Evolutionary conservation across 768 basidiomycete genomes (phyloP), one percentile per base, ranked within the genome.

Genomic region (Auricularia auricula-judae): DNA sequence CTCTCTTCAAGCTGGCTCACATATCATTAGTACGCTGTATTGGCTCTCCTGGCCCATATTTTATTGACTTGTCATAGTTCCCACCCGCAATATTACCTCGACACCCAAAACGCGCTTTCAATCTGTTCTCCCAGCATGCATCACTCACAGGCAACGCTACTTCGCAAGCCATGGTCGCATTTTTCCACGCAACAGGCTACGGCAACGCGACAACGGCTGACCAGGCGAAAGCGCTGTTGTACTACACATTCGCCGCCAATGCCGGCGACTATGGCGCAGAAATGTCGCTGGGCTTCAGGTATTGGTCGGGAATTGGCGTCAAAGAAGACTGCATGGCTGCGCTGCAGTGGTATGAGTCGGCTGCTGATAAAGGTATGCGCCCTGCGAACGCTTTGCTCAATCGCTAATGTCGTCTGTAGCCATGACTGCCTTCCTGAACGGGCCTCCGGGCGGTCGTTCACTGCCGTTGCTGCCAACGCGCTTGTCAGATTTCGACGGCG

Each of bases 281-380:
- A 72, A 94, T 96, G 91, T 86, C 93, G 1, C 79, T 98, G 36
- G 97, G 87, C 0, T 98, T 96, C 74, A 84, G 94, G 34, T 87
- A 95, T 71, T 98, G 94, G 95, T 87, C 90, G 44, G 97, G 97
- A 1, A 97, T 99, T 65, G 91, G 95, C 11, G 88, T 93, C 0
- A 77, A 85, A 62, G 93, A 98, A 73, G 86, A 87, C 69, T 98
- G 97, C 74, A 80, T 86, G 70, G 79, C 83, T 11, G 91, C 97
- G 14, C 76, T 93, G 63, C 82, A 84, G 34, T 98, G 92, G 89
- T 99, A 98, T 72, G 89, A 93, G 71, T 80, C 79, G 51, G 93
- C 94, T 0, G 91, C 95, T 16, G 91, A 94, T 67, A 84, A 91
- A 76, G 84, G 93, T 90, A 68, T 29, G 29, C 29, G 29, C 29